phyloP scores from a whole-genome alignment of 2,329 filamentous ascomycete species.

The Fusarium phyllophilum region DNA sequence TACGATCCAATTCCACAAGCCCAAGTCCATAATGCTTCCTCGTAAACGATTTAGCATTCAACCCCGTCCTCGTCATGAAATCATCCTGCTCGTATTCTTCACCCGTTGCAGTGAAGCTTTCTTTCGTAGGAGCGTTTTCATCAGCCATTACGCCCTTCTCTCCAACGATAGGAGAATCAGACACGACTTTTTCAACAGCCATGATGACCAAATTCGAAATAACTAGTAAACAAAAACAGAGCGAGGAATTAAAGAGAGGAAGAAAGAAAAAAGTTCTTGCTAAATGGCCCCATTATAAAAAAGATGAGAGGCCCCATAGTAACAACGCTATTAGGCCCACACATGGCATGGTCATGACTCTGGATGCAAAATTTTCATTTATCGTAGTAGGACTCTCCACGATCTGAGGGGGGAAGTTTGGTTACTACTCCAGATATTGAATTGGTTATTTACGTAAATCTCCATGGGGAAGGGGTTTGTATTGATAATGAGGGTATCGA shows the following conservation, averaged over 20 bases:
- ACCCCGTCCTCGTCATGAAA: conserved; percentile 43
- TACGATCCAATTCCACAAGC: conserved; percentile 52
- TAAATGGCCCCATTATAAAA: conserved; percentile 28
- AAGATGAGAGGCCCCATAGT: conserved; percentile 23
- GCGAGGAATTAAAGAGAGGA: not conserved
- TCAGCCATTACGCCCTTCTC: conserved; percentile 20
- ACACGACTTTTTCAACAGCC: conserved; percentile 21
- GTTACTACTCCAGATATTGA: not conserved
- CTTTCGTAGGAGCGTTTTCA: conserved; percentile 7
- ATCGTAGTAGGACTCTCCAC: conserved; percentile 1
- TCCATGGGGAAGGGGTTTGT: conserved; percentile 28
- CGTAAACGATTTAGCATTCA: conserved; percentile 38
- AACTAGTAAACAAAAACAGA: not conserved
- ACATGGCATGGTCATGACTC: conserved; percentile 21
- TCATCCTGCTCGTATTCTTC: conserved; percentile 36
- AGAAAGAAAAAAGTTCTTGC: conserved; percentile 9
- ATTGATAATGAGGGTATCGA: not conserved
- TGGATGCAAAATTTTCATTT: not conserved
- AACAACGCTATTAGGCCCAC: conserved; percentile 27
- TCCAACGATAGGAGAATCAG: conserved; percentile 2
- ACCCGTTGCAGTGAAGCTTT: conserved; percentile 12
- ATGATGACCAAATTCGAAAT: not conserved
- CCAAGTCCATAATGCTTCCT: conserved; percentile 40
- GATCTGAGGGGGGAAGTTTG: not conserved
- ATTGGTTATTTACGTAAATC: conserved; percentile 27